Evolutionary conservation across 352 stramenopile species (phyloP), one percentile per base, ranked within the genome.

Genomic region (Pythium oligandrum): DNA sequence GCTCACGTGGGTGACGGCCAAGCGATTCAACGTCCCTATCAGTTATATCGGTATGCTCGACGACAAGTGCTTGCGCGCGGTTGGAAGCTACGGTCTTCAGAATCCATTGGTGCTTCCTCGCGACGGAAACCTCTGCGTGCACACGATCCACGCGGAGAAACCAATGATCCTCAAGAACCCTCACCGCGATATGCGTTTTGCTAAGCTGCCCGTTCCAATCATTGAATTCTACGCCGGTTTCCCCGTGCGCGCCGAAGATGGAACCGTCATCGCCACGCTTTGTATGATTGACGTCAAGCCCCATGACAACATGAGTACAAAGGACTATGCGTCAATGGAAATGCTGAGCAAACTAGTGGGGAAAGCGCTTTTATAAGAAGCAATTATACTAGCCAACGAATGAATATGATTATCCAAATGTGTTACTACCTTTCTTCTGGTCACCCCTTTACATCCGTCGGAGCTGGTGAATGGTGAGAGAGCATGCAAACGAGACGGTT

Each of bases 261-360:
- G 75, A 1, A 66, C 69, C 3, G 73, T 86, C 6, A 59, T 85
- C 3, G 73, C 70, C 3, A 73, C 67, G 12, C 47, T 87, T 11
- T 82, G 73, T 39, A 51, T 71, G 8, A 61, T 63, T 5, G 76
- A 87, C 44, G 53, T 57, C 2, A 48, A 57, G 9, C 61, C 78
- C 4, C 73, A 86, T 55, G 64, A 75, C 53, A 75, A 80, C 56
- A 80, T 89, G 53, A 75, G 71, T 9, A 82, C 71, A 34, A 82
- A 82, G 55, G 73, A 89, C 54, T 89, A 87, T 53, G 73, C 78
- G 17, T 87, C 78, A n/a, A 89, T 87, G 78, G 66, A 86, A 40
- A 62, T 64, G 57, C 67, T 87, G 12, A 60, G 61, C 39, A 76
- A 83, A 48, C 62, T 87, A 26, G 73, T 71, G 2, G 68, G 65